Evolutionary conservation across 2,329 filamentous ascomycete genomes (phyloP).

Genomic region (Cyphellophora europaea): DNA sequence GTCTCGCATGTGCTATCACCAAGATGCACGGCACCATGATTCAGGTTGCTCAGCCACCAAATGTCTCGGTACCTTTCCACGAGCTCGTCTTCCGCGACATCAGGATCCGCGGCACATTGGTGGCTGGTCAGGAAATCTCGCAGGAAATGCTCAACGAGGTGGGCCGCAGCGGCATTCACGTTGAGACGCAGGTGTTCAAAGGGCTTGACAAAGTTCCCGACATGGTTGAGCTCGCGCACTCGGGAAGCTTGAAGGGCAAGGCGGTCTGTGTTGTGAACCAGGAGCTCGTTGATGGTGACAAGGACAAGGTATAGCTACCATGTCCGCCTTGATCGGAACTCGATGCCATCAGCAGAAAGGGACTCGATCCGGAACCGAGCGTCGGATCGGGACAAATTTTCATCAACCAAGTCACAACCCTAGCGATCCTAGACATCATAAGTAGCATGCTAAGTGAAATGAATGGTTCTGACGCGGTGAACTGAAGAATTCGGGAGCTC

Average conservation of each 20-base stretch:
- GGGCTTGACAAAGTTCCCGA: constrained; percentile 44
- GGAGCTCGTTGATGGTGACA: constrained; percentile 6
- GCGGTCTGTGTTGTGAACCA: constrained; percentile 18
- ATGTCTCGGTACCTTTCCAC: constrained; percentile 28
- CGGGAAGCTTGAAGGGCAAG: constrained; percentile 47
- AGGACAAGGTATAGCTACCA: no score
- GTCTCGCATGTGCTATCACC: constrained; percentile 45
- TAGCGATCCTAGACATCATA: no score
- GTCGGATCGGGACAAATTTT: no score
- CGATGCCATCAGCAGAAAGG: no score
- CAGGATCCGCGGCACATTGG: constrained; percentile 37
- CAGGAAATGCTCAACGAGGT: constrained; percentile 39
- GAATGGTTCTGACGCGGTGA: no score
- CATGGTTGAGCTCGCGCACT: constrained; percentile 40
- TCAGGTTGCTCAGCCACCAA: constrained; percentile 45
- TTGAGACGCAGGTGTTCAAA: constrained; percentile 43
- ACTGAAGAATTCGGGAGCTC: no score
- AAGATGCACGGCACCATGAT: constrained; percentile 50
- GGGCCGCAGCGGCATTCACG: constrained; percentile 36
- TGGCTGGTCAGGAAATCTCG: constrained; percentile 35
- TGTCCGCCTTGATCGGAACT: no score
- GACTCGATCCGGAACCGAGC: no score
- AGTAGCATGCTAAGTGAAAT: no score
- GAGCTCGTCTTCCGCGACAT: constrained; percentile 49
- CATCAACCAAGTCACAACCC: no score